phyloP scores from a whole-genome alignment of 768 basidiomycete species.

The Cubamyces sp. region DNA sequence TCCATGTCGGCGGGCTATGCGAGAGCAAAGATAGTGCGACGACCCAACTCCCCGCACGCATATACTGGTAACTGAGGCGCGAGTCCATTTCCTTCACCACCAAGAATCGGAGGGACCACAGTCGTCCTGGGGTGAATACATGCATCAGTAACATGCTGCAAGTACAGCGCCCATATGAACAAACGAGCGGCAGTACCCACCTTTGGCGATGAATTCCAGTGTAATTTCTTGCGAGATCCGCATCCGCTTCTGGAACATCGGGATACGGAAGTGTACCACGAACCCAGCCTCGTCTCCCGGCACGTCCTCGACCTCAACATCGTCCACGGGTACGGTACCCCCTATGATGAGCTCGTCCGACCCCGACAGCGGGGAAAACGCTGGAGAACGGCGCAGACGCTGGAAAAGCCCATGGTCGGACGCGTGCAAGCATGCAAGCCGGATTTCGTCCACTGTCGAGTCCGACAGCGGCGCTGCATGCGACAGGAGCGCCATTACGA shows the following conservation, averaged over 20 bases:
- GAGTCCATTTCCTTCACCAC: slow-evolving; percentile 22
- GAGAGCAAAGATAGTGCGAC: slow-evolving; percentile 56
- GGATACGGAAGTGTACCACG: slow-evolving; percentile 52
- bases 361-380: slow-evolving; percentile 55
- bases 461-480: slow-evolving; percentile 50
- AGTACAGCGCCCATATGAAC: neutral
- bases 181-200: slow-evolving; percentile 31
- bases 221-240: slow-evolving; percentile 54
- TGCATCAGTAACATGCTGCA: neutral
- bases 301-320: slow-evolving; percentile 57
- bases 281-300: slow-evolving; percentile 57
- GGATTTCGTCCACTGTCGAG: slow-evolving; percentile 60
- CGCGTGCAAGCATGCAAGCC: slow-evolving; percentile 65
- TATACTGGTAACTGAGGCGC: neutral
- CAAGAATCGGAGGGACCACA: slow-evolving; percentile 58
- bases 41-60: slow-evolving; percentile 39
- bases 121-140: slow-evolving; percentile 44
- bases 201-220: slow-evolving; percentile 55
- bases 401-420: slow-evolving; percentile 67
- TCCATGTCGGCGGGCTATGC: slow-evolving; percentile 59
- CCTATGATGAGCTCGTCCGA: slow-evolving; percentile 52
- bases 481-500: slow-evolving; percentile 55
- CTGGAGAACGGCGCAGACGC: slow-evolving; percentile 54
- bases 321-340: slow-evolving; percentile 42
- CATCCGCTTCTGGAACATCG: slow-evolving; percentile 75